Conservation (phyloP, 2,329 filamentous ascomycete species). For the Cyclaneusma minus region DNA sequence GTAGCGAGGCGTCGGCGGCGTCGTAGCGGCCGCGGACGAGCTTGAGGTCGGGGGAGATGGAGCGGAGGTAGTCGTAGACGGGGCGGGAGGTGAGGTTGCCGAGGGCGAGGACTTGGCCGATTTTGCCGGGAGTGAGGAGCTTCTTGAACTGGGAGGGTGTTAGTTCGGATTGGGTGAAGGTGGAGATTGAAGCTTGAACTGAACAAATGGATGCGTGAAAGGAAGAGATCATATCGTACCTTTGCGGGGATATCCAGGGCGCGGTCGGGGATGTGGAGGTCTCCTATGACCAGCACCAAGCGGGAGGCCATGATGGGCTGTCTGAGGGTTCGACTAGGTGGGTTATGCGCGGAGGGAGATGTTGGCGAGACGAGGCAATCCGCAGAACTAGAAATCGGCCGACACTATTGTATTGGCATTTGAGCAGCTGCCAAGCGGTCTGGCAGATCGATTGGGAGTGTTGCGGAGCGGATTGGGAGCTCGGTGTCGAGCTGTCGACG, state of each 20-base stretch:
- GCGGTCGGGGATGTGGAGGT: constrained; percentile 86
- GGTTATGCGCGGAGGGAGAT: constrained; percentile 15
- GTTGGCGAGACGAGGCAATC: constrained; percentile 12
- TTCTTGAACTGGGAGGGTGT: constrained; percentile 54
- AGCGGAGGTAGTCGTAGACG: constrained; percentile 67
- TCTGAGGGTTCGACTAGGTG: constrained; percentile 9
- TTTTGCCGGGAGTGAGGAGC: constrained; percentile 70
- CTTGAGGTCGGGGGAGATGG: constrained; percentile 57
- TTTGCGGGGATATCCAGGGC: constrained; percentile 84
- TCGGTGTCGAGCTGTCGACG: constrained; percentile 26
- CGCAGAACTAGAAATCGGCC: too few relatives aligned
- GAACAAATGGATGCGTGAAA: constrained; percentile 2
- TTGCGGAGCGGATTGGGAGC: constrained; percentile 20
- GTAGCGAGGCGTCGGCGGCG: constrained; percentile 49
- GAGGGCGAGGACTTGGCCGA: constrained; percentile 65
- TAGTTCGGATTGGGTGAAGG: constrained; percentile 5
- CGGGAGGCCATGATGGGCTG: constrained; percentile 61
- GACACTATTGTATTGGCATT: constrained; percentile 16
- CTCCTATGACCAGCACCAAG: constrained; percentile 80
- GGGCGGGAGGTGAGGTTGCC: constrained; percentile 68
- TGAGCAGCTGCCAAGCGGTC: constrained; percentile 13
- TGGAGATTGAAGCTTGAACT: constrained; percentile 4
- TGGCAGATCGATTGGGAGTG: too few relatives aligned
- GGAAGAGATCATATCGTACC: constrained; percentile 30
- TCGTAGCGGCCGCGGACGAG: constrained; percentile 54